A percentile compares a stretch with the other conserved stretches of the same genome.
These are phyloP conservation scores for Colletotrichum lupini DNA, from an alignment of 2,329 filamentous ascomycete species.

Conservation along the genomic window DNA sequence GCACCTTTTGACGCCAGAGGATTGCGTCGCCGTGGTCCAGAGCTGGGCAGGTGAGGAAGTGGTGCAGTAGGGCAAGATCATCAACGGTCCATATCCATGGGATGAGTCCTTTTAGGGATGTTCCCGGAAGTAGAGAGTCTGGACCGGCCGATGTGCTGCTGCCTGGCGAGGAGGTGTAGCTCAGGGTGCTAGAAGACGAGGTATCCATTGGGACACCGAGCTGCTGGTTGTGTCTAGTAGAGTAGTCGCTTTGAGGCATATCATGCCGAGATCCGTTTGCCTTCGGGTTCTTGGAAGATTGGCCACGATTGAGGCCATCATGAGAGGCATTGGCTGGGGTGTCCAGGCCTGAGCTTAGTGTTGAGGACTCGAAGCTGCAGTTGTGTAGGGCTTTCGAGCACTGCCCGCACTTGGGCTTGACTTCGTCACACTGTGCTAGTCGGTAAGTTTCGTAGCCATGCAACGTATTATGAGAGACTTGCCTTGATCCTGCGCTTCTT, in stretches of 20 bases:
- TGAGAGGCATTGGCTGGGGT: too few relatives aligned
- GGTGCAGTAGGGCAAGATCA: slow-evolving; percentile 28
- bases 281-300: not conserved
- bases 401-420: slow-evolving; percentile 17
- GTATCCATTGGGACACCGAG: too few relatives aligned
- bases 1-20: slow-evolving; percentile 33
- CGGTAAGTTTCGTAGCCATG: not conserved
- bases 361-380: not conserved
- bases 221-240: too few relatives aligned
- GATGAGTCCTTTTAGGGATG: not conserved
- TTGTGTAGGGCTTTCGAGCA: slow-evolving; percentile 10
- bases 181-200: too few relatives aligned
- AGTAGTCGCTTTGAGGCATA: too few relatives aligned
- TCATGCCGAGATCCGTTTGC: not conserved
- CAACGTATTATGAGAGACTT: too few relatives aligned
- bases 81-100: slow-evolving; percentile 23
- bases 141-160: not conserved
- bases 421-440: slow-evolving; percentile 19
- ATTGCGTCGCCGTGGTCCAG: not conserved
- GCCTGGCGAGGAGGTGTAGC: not conserved
- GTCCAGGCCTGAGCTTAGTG: too few relatives aligned
- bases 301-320: not conserved
- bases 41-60: slow-evolving; percentile 19
- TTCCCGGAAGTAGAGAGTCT: too few relatives aligned
- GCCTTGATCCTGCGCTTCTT: slow-evolving; percentile 39